These are phyloP conservation scores for Pseudomassariella vexata DNA, from an alignment of 2,329 filamentous ascomycete genomes.

Conservation along the genomic window DNA sequence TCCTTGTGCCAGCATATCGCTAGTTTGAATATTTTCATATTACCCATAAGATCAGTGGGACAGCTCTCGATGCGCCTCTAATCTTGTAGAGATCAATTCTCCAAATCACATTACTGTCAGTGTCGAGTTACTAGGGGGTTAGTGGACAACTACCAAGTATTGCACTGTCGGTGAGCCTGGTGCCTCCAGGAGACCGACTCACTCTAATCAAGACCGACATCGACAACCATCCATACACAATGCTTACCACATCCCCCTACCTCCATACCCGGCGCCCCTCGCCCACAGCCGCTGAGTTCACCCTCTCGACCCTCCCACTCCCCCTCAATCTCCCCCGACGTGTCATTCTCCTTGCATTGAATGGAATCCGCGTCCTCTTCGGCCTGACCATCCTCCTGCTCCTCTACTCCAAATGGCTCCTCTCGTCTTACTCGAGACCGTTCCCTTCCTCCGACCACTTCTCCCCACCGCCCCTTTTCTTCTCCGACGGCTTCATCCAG, in stretches of 20 bases:
- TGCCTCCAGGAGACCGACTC: too few species aligned
- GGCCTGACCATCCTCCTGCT: slow-evolving; percentile 38
- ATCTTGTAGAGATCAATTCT: too few species aligned
- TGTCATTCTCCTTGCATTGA: slow-evolving; percentile 36
- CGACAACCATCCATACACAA: slow-evolving; percentile 28
- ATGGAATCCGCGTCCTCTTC: slow-evolving; percentile 36
- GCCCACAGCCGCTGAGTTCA: slow-evolving; percentile 87
- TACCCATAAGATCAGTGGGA: too few species aligned
- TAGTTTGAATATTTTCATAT: too few species aligned
- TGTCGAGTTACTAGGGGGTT: too few species aligned
- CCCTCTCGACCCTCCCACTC: slow-evolving; percentile 77
- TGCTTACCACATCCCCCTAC: slow-evolving; percentile 57
- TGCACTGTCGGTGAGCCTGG: too few species aligned
- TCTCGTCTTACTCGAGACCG: slow-evolving; percentile 20
- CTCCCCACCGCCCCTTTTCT: slow-evolving; percentile 5
- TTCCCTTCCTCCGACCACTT: slow-evolving; percentile 8
- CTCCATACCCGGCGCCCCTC: slow-evolving; percentile 65
- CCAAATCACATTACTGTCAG: too few species aligned
- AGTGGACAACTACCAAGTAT: too few species aligned
- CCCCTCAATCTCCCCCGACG: slow-evolving; percentile 41
- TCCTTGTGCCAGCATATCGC: too few species aligned
- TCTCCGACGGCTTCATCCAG: slow-evolving; percentile 16
- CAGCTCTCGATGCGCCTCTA: too few species aligned
- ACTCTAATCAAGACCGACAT: slow-evolving; percentile 1
- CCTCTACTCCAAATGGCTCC: slow-evolving; percentile 42